Percentiles rank a stretch among this genome's conserved stretches.
phyloP scores from a whole-genome alignment of 2,329 filamentous ascomycete species.

The Paracamarosporium sp. region DNA sequence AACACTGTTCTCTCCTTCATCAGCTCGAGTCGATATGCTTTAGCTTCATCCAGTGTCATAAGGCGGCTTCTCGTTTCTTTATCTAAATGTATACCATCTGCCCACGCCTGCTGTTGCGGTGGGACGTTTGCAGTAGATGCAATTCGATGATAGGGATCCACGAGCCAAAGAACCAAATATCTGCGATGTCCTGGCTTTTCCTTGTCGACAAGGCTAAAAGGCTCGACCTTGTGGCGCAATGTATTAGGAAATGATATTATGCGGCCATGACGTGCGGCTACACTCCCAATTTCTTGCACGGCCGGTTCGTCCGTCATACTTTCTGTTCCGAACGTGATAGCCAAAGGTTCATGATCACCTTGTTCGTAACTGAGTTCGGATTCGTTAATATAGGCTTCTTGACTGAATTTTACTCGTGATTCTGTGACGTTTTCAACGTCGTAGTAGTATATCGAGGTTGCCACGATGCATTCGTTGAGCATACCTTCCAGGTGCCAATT shows the following conservation, averaged over 20 bases:
- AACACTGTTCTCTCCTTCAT: not conserved
- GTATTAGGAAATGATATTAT: conserved; percentile 64
- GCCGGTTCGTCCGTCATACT: conserved; percentile 14
- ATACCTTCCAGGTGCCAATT: not conserved
- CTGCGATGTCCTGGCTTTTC: conserved; percentile 62
- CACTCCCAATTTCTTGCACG: conserved; percentile 55
- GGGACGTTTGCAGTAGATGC: not conserved
- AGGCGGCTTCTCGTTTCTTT: not conserved
- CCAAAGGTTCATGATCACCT: conserved; percentile 4
- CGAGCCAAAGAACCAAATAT: conserved; percentile 65
- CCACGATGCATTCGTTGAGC: conserved; percentile 68
- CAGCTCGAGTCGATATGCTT: not conserved
- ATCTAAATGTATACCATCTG: not conserved
- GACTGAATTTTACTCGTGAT: conserved; percentile 10
- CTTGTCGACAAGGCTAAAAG: conserved; percentile 58
- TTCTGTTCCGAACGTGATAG: conserved; percentile 21
- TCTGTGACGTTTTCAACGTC: conserved; percentile 65
- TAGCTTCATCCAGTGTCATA: not conserved
- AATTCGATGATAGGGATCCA: conserved; percentile 49
- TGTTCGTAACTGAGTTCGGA: not conserved
- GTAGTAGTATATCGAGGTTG: conserved; percentile 69
- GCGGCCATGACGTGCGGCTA: conserved; percentile 56
- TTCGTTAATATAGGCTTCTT: conserved; percentile 22
- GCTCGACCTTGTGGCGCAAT: conserved; percentile 31
- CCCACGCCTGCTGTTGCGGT: not conserved